phyloP scores from a whole-genome alignment of 2,329 filamentous ascomycete genomes.

The Colletotrichum sp. region DNA sequence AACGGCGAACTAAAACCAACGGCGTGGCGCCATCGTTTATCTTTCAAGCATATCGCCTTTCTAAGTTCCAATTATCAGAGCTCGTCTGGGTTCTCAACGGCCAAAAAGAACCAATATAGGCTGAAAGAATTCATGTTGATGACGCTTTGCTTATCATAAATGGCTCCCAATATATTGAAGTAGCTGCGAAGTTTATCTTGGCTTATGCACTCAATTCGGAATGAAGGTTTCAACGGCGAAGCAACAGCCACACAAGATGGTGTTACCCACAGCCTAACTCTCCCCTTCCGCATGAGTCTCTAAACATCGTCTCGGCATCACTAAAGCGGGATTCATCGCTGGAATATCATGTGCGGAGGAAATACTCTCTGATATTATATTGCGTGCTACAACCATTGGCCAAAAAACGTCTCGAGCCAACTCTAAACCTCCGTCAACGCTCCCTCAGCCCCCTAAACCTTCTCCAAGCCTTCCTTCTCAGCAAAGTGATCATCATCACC shows the following conservation, averaged over 20 bases:
- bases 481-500: not conserved
- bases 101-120: not conserved
- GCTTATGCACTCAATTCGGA: no score
- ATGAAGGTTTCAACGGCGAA: no score
- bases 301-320: no score
- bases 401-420: not conserved
- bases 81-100: not conserved
- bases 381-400: no score
- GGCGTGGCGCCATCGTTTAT: not conserved
- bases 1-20: not conserved
- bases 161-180: no score
- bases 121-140: no score
- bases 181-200: fast-evolving
- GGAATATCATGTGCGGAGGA: no score
- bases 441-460: not conserved
- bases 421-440: not conserved
- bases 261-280: no score
- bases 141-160: no score
- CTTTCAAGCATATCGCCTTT: not conserved
- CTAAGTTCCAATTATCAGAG: not conserved
- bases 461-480: not conserved
- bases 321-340: no score
- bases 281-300: fast-evolving
- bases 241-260: fast-evolving
- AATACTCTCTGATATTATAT: no score